Base-by-base conservation (phyloP, 1,139 yeast genomes). In the Kurtzmaniella quercitrusa region DNA sequence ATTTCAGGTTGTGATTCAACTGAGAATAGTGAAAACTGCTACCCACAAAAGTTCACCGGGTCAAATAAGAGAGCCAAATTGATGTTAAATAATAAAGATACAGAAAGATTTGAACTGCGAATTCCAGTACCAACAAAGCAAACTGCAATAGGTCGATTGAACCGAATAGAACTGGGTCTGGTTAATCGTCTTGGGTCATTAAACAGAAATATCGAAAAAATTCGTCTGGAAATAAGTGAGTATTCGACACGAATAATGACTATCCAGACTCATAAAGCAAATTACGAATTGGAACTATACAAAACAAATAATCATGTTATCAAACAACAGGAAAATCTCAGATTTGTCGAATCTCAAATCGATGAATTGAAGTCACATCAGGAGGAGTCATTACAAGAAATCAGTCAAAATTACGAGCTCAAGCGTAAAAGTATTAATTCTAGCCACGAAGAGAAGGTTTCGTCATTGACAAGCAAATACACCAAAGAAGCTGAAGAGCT, bases 181-280 rank as follows among this genome's bases (percentile, higher is more conserved):
- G 28, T 42, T 41, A 30, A 36, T 8, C 44, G 53, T 16, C 41
- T 51, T 19, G 35, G 41, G 30, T 46, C 48, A 22, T 39, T 55
- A 38, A 53, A 47, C 22, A 48, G 45, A 21, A 41, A 48, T 3
- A 49, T 56, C 16, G 53, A 52, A 17, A 33, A 41, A 21, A 45
- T 50, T 28, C 45, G 45, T 17, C 53, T 52, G 4, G 60, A 61
- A 23, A 42, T 63, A 33, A 39, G 50, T 30, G 53, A 53, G 19
- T 44, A 62, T 35, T 54, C 55, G 34, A 54, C 59, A 14, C 47
- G 54, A 23, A 53, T 63, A 2, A 56, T 63, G 53, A 64, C 68
- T 2, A 45, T 68, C 21, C 63, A 65, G 42, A 74, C 74, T 4
- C 68, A 67, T 40, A 67, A 64, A 38, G 66, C 64, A n/a, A 52